These are phyloP conservation scores for Leishmania guyanensis DNA, from an alignment of 208 protist species.

Conservation along the genomic window DNA sequence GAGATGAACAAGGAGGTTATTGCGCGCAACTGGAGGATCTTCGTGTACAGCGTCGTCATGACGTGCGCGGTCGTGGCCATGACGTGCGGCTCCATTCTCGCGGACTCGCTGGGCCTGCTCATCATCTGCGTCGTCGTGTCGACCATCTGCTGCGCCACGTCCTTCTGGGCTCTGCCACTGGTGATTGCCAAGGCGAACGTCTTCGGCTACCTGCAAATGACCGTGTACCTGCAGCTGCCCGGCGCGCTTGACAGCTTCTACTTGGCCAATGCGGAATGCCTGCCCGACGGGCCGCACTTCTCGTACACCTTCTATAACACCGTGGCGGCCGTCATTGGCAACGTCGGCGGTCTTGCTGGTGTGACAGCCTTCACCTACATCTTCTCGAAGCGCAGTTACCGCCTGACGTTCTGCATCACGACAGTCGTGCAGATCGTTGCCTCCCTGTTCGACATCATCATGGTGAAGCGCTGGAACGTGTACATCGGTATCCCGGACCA, in stretches of 20 bases:
- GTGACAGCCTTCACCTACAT: constrained; percentile 56
- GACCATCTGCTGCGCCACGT: constrained; percentile 36
- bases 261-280: constrained; percentile 30
- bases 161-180: constrained; percentile 59
- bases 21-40: constrained; percentile 43
- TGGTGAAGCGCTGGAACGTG: constrained; percentile 66
- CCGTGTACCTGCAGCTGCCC: constrained; percentile 49
- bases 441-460: constrained; percentile 61
- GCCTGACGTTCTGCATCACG: constrained; percentile 46
- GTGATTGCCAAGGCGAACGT: constrained; percentile 70
- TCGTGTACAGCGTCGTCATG: constrained; percentile 58
- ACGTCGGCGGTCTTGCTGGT: constrained; percentile 45
- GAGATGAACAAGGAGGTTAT: constrained; percentile 69
- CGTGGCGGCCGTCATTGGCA: constrained; percentile 44
- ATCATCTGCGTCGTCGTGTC: constrained; percentile 41
- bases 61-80: constrained; percentile 46
- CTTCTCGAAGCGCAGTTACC: constrained; percentile 58
- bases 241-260: constrained; percentile 66
- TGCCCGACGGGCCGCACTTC: constrained; percentile 62
- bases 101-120: constrained; percentile 37
- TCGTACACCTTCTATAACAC: constrained; percentile 70
- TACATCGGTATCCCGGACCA: constrained; percentile 51
- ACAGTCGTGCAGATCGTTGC: constrained; percentile 38
- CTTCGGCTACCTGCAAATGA: constrained; percentile 44
- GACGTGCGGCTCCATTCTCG: constrained; percentile 44